Evolutionary conservation across 768 basidiomycete species (phyloP), one percentile per base, ranked within the genome.

Genomic region (Strobilomyces confusus): DNA sequence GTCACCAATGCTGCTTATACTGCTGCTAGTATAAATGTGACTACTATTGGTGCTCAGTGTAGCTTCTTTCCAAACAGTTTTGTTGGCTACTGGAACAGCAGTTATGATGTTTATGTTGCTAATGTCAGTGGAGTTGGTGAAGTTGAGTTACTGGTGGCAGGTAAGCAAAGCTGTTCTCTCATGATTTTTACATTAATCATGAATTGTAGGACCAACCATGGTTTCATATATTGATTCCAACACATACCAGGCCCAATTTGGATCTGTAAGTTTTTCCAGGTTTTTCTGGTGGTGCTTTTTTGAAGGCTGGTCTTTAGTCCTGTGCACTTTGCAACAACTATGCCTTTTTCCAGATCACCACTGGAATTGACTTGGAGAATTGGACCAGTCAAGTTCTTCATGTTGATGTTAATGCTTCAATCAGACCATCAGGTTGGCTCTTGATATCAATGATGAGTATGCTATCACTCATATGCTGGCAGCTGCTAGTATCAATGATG

Each of bases 81-180:
- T 44, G 17, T 30, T 22, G n/a, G 26, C 17, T 13, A n/a, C n/a
- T 19, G 29, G n/a, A 33, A 55, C 11, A 17, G 6, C 3, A 2
- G 3, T 5, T 11, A 1, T 1, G 0, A 9, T 3, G 0, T 2
- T 5, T 59, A 40, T n/a, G 19, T 15, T 22, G 59, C 45, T 15
- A 19, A 49, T 25, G 30, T 55, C 15, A 47, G 11, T 48, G 57
- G 57, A 2, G 32, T 58, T 23, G 57, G 57, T 17, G 26, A 48
- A 5, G 29, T 52, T 29, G 14, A 8, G 22, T 32, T 48, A 0
- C 2, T 1, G 4, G 25, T 29, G 5, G 0, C 12, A 57, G 48
- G 48, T 57, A 47, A 12, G 48, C 56, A 47, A 12, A n/a, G 8
- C 19, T 25, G 1, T 2, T 19, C 5, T 15, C 6, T 5, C 4